Conservation (phyloP, 495 filamentous ascomycete species). For the Poronia punctata region DNA sequence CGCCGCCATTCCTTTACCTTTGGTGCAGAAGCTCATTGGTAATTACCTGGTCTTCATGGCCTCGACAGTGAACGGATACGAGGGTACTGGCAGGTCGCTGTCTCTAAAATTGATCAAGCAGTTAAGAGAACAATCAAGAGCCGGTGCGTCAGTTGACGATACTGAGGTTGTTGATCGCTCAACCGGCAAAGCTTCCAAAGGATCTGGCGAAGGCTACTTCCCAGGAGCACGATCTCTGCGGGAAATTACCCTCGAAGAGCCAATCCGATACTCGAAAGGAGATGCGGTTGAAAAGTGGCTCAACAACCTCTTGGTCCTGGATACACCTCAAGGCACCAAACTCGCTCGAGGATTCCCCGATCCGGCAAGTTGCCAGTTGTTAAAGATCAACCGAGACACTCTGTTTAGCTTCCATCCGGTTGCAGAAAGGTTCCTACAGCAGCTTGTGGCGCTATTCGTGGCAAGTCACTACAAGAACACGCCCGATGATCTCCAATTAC, state of each 20-base stretch:
- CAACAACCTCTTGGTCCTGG: slow-evolving; percentile 87
- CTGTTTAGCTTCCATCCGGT: slow-evolving; percentile 97
- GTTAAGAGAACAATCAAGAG: slow-evolving; percentile 82
- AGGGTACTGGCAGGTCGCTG: slow-evolving; percentile 91
- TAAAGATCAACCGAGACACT: slow-evolving; percentile 93
- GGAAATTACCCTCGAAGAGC: slow-evolving; percentile 87
- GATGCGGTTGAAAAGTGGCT: slow-evolving; percentile 95
- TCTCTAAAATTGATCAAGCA: slow-evolving; percentile 97
- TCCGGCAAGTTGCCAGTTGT: slow-evolving; percentile 80
- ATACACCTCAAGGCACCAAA: slow-evolving; percentile 73
- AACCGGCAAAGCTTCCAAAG: slow-evolving; percentile 60
- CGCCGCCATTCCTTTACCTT: slow-evolving; percentile 87
- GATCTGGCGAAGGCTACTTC: slow-evolving; percentile 47
- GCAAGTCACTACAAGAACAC: slow-evolving; percentile 98
- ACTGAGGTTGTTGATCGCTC: slow-evolving; percentile 66
- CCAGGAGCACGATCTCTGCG: slow-evolving; percentile 70
- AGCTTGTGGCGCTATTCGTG: slow-evolving; percentile 98
- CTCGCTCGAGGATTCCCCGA: slow-evolving; percentile 71
- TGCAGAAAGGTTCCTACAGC: slow-evolving; percentile 92
- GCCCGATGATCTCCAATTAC: slow-evolving; percentile 93
- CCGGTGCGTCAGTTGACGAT: slow-evolving; percentile 38
- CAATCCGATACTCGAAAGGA: slow-evolving; percentile 87
- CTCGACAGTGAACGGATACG: slow-evolving; percentile 98
- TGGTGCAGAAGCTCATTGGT: slow-evolving; percentile 90
- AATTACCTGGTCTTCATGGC: slow-evolving; percentile 99